Base-by-base conservation (phyloP, 148 eudicot species). In the Gaultheria prostrata region DNA sequence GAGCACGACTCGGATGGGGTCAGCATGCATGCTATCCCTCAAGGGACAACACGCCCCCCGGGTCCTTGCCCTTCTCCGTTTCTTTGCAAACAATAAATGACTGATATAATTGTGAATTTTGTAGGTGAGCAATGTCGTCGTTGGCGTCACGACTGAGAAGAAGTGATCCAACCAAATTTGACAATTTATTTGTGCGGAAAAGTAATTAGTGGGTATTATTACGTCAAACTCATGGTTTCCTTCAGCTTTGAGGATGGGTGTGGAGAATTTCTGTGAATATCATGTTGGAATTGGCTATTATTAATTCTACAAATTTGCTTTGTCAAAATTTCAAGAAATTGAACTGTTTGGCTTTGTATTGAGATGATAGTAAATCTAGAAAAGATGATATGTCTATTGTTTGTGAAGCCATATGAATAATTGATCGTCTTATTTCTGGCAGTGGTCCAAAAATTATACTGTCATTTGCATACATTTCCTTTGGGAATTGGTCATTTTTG, bases 51-150 rank as follows among this genome's bases (percentile, higher is more conserved):
- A n/a, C n/a, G n/a, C n/a, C n/a, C n/a, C n/a, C n/a, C n/a, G n/a
- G n/a, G n/a, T n/a, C n/a, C n/a, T 61, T 24, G 3, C 26, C 8
- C 12, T 50, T 57, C 53, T 0, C 54, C 3, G 12, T 20, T 5
- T 3, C 10, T 70, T 13, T 11, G 1, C 46, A 15, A 71, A 70
- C 20, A 18, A 35, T 35, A 33, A 18, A 71, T 11, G 7, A 71
- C 80, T 74, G 54, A 65, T 46, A 59, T n/a, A 50, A 61, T 56
- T 72, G 48, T 76, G 63, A 33, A 20, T 65, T 71, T 26, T 76
- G 61, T 82, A 93, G 98, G 96, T 94, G 76, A 94, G 91, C 87
- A 94, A 94, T 82, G 95, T 94, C 53, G 98, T 94, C 6, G 95
- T 94, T 76, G 98, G 98, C 17, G 94, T 94, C n/a, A 93, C 96